Conservation (phyloP, 208 protist genomes). For the Trypanosoma boissoni region DNA sequence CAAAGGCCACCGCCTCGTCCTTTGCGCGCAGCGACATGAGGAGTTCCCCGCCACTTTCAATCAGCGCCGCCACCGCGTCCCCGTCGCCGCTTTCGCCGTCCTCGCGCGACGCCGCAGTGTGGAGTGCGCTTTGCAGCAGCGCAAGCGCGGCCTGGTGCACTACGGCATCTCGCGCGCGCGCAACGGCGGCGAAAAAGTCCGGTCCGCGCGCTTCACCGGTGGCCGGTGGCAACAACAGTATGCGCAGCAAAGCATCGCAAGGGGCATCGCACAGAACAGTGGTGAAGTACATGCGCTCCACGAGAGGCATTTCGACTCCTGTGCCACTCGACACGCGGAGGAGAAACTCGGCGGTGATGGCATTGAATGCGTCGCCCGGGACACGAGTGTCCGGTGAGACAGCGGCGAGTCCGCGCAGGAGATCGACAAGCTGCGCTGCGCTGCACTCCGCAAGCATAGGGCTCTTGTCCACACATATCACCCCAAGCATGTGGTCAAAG, state of each 20-base stretch:
- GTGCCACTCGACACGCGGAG: slow-evolving; percentile 21
- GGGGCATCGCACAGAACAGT: slow-evolving; percentile 42
- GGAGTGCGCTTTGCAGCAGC: slow-evolving; percentile 39
- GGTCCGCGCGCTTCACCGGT: slow-evolving; percentile 44
- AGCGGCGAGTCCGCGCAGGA: slow-evolving; percentile 58
- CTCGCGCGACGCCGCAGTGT: not conserved
- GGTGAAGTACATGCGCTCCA: slow-evolving; percentile 69
- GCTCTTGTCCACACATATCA: slow-evolving; percentile 24
- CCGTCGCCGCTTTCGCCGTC: slow-evolving; percentile 21
- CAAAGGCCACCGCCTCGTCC: slow-evolving; percentile 33
- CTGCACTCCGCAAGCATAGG: slow-evolving; percentile 33
- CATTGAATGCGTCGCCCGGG: slow-evolving; percentile 34
- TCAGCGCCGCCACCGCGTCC: slow-evolving; percentile 36
- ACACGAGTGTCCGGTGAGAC: slow-evolving; percentile 45
- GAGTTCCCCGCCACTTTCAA: slow-evolving; percentile 69
- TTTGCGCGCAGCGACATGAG: slow-evolving; percentile 51
- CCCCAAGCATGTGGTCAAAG: slow-evolving; percentile 48
- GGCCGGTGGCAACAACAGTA: slow-evolving; percentile 15
- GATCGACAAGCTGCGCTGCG: slow-evolving; percentile 48
- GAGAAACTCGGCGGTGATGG: slow-evolving; percentile 38
- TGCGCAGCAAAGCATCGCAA: slow-evolving; percentile 12
- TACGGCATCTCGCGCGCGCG: slow-evolving; percentile 30
- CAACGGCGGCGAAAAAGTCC: slow-evolving; percentile 77
- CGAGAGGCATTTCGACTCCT: slow-evolving; percentile 28
- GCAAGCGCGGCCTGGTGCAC: slow-evolving; percentile 39